These are phyloP conservation scores for Jaapia argillacea DNA, from an alignment of 768 basidiomycete species.

Conservation along the genomic window DNA sequence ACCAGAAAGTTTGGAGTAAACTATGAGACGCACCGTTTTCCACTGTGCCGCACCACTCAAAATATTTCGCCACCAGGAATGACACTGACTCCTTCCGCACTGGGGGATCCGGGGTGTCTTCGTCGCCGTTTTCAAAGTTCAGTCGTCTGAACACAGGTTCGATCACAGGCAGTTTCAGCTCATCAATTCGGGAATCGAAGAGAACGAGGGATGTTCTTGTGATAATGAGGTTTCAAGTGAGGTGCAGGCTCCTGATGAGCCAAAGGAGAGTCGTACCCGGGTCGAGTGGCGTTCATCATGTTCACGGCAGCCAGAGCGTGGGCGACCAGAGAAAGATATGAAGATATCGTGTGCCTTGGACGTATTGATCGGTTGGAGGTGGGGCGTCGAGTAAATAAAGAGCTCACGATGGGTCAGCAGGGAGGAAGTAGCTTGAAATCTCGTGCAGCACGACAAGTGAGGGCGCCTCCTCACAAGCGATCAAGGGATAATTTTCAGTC, in stretches of 20 bases:
- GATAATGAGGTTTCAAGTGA: constrained; percentile 9
- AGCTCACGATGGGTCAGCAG: constrained; percentile 6
- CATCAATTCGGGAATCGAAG: constrained; percentile 50
- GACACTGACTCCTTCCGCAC: neutral
- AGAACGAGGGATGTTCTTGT: constrained; percentile 29
- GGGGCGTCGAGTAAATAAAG: neutral
- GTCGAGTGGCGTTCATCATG: constrained; percentile 21
- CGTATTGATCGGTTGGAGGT: constrained; percentile 1
- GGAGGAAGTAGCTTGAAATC: constrained; percentile 42
- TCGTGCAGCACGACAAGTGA: constrained; percentile 51
- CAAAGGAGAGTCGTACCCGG: constrained; percentile 9
- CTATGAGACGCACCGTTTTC: too few species aligned
- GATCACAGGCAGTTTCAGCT: constrained; percentile 37
- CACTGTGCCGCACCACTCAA: neutral
- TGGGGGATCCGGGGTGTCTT: too few species aligned
- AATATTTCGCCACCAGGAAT: neutral
- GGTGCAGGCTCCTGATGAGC: neutral
- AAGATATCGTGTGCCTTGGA: constrained; percentile 29
- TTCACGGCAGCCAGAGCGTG: constrained; percentile 32
- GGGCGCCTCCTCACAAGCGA: constrained; percentile 22
- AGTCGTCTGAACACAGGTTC: too few species aligned
- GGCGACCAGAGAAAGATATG: constrained; percentile 40
- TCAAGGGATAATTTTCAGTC: constrained; percentile 13
- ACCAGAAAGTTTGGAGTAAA: too few species aligned
- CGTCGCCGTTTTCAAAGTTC: too few species aligned